Evolutionary conservation across 371 early-diverging fungal species (phyloP), one percentile per base, ranked within the genome.

Genomic region (Saksenaea oblongispora): DNA sequence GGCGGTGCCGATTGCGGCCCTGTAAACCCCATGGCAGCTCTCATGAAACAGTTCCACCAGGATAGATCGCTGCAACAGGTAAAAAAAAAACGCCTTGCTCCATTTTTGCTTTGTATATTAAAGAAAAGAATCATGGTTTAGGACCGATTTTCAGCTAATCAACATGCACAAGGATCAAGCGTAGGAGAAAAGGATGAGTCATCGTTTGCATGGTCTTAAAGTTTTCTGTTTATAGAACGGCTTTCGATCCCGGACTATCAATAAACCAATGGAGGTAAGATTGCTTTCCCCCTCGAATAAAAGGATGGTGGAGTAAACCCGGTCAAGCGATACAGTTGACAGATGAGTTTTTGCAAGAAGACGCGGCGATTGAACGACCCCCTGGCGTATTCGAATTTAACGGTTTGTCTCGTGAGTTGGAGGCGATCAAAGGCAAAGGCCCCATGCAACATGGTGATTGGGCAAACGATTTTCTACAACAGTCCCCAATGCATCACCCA

Each of bases 41-140:
- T 94, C 62, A 84, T 88, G 84, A 93, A 94, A 72, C 91, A 88
- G 66, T 87, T 93, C 65, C 76, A 84, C 42, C 84, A 87, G 59
- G 94, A 94, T 71, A 83, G 89, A 55, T 90, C 92, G 1, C 76
- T 91, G 26, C 91, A 92, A 69, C 92, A 91, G 84, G 93, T 87
- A 87, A 64, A 44, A 44, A 57, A 34, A 26, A 62, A 39, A 35
- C 53, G 27, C 22, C 31, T 60, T 34, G 35, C 26, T 55, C 28
- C 51, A 47, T 54, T 41, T 22, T 15, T 35, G 34, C 26, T 34
- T 54, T 54, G 8, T 18, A 39, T 41, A 35, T 24, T 37, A 18
- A 4, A 47, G 10, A 34, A 68, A 10, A 17, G 17, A 24, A n/a
- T 26, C 9, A 27, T 22, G 26, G 37, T 18, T n/a, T 37, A 91